Evolutionary conservation across 768 basidiomycete genomes (phyloP), one percentile per base, ranked within the genome.

Genomic region (Candolleomyces eurysporus): DNA sequence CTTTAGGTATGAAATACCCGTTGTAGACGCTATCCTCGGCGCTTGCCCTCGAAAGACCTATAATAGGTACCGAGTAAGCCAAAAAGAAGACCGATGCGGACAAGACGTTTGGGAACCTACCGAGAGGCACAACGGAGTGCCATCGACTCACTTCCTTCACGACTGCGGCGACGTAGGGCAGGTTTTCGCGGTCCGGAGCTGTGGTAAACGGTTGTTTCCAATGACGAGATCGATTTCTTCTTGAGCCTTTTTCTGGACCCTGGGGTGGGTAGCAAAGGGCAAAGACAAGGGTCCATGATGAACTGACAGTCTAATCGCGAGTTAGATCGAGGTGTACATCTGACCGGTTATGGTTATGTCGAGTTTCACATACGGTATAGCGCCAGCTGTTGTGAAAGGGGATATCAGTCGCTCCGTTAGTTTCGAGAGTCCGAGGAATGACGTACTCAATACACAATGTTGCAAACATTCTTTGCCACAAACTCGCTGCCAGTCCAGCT

Each of bases 1-100:
- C 78, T 60, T 72, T 71, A 14, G 78, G 77, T 40, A 78, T 73
- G 46, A 68, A 69, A 61, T 75, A 76, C 7, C 76, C 76, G 46
- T 72, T 69, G 54, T 73, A 77, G 14, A 72, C 68, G 59, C 76
- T 74, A 30, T 76, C 74, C n/a, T 66, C 52, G 10, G 59, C 64
- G 26, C 61, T 48, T 16, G 54, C 31, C 50, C 66, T 68, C 4
- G 65, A 58, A 32, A 70, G 54, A 19, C 59, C 70, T 65, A 19
- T 14, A 21, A 6, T 30, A 42, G 1, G 32, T 4, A 19, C 19
- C 58, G 51, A 17, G 36, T 19, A 10, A 32, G 52, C 14, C 26
- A 31, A 22, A n/a, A 19, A 50, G 9, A 26, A n/a, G 4, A 14
- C 26, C 26, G 22, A 22, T 55, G 57, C 26, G 5, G 21, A 14